phyloP scores from a whole-genome alignment of 306 rosid genomes.

The Arachis stenosperma region DNA sequence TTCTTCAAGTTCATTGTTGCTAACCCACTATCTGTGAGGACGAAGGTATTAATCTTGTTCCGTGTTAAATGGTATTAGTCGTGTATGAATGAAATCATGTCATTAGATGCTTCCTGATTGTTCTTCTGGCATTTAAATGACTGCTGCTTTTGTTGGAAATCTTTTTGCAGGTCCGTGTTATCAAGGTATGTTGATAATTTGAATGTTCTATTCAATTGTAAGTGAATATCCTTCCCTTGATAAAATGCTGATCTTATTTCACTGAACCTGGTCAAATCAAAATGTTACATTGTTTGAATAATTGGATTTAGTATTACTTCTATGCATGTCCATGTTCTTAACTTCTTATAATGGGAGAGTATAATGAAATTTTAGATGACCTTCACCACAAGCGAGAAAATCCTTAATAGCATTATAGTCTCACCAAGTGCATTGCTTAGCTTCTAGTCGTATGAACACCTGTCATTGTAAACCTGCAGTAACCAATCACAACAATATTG shows the following conservation, averaged over 20 bases:
- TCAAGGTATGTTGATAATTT: conserved; percentile 81
- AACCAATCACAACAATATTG: conserved; percentile 29
- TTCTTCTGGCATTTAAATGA: conserved; percentile 31
- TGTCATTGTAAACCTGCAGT: neutral
- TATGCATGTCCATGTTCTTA: conserved; percentile 3
- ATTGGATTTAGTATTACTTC: conserved; percentile 14
- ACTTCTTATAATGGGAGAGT: neutral
- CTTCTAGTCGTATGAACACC: neutral
- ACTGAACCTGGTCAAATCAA: neutral
- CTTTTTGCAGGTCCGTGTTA: conserved; percentile 88
- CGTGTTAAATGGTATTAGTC: conserved; percentile 29
- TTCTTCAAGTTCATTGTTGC: conserved; percentile 94
- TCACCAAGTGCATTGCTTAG: neutral
- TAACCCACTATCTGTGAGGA: conserved; percentile 95
- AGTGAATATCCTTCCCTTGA: conserved; percentile 39
- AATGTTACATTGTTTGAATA: conserved; percentile 14
- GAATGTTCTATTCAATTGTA: conserved; percentile 42
- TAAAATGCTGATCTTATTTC: conserved; percentile 27
- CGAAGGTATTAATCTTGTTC: conserved; percentile 66
- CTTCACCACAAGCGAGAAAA: neutral
- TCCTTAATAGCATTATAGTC: conserved; percentile 1
- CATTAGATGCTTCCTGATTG: conserved; percentile 25
- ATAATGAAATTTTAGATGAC: neutral
- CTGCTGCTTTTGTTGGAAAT: conserved; percentile 32
- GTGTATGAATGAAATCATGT: conserved; percentile 10